phyloP scores from a whole-genome alignment of 140 eudicot genomes.

The Flaveria floridana region DNA sequence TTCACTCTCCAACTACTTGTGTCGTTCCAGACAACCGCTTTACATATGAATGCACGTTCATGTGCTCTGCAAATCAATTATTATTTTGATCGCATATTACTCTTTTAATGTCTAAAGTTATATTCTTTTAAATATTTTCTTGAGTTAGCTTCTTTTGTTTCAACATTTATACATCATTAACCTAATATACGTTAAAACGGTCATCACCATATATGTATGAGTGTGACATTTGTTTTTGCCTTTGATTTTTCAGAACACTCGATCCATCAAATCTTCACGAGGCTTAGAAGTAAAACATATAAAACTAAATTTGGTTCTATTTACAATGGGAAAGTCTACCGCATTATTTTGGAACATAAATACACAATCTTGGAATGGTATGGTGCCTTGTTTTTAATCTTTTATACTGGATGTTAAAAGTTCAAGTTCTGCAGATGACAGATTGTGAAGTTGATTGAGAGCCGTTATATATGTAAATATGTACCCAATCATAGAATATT shows the following conservation, averaged over 20 bases:
- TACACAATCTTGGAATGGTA: no score
- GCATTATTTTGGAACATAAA: neutral
- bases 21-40: conserved; percentile 14
- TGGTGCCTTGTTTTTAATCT: no score
- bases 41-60: neutral
- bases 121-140: neutral
- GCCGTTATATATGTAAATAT: no score
- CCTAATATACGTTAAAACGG: neutral
- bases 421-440: no score
- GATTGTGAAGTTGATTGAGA: no score
- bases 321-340: neutral
- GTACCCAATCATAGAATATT: no score
- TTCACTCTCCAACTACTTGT: conserved; percentile 28
- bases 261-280: neutral
- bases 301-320: neutral
- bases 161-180: neutral
- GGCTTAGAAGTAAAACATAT: neutral
- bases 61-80: neutral
- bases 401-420: no score
- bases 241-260: neutral
- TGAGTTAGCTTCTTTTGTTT: neutral
- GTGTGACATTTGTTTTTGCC: neutral
- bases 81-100: neutral
- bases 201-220: neutral
- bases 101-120: neutral